Conservation (phyloP, 768 basidiomycete genomes). For the Leucosporidium yakuticum region DNA sequence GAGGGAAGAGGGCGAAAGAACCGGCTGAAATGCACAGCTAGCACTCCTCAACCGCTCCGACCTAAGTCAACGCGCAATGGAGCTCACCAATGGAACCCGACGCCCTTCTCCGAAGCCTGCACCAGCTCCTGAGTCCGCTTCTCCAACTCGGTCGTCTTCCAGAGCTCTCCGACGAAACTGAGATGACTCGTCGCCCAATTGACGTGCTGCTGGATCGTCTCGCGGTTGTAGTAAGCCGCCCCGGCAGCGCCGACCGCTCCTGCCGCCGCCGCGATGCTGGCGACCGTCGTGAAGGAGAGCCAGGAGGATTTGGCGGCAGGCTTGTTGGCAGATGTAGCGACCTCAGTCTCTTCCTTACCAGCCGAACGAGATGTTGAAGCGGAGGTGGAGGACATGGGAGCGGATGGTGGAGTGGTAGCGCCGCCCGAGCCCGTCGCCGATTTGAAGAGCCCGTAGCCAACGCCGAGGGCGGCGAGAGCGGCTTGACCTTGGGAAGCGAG, state of each 20-base stretch:
- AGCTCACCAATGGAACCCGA: conserved; percentile 32
- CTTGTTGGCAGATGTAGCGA: not conserved
- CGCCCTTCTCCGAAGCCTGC: conserved; percentile 4
- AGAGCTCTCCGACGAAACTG: conserved; percentile 32
- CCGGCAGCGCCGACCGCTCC: conserved; percentile 17
- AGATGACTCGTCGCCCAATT: conserved; percentile 34
- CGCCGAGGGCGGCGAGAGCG: conserved; percentile 20
- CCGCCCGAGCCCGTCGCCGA: not conserved
- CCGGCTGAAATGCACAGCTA: too few species aligned
- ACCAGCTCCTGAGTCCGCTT: conserved; percentile 8
- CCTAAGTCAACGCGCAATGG: too few species aligned
- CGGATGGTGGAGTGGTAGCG: conserved; percentile 1
- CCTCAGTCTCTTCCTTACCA: not conserved
- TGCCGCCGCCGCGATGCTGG: not conserved
- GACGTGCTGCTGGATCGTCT: conserved; percentile 26
- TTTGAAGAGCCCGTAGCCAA: conserved; percentile 20
- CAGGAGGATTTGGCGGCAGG: not conserved
- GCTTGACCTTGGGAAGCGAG: conserved; percentile 22
- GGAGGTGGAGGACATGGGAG: conserved; percentile 15
- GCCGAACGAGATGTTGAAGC: not conserved
- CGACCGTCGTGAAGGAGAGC: conserved; percentile 16
- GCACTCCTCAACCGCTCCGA: too few species aligned
- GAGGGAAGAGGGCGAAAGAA: not conserved
- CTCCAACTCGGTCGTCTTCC: conserved; percentile 27
- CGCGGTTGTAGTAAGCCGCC: conserved; percentile 27